Base-by-base conservation (phyloP, 108 stramenopile genomes). In the Cyclotella atomus region DNA sequence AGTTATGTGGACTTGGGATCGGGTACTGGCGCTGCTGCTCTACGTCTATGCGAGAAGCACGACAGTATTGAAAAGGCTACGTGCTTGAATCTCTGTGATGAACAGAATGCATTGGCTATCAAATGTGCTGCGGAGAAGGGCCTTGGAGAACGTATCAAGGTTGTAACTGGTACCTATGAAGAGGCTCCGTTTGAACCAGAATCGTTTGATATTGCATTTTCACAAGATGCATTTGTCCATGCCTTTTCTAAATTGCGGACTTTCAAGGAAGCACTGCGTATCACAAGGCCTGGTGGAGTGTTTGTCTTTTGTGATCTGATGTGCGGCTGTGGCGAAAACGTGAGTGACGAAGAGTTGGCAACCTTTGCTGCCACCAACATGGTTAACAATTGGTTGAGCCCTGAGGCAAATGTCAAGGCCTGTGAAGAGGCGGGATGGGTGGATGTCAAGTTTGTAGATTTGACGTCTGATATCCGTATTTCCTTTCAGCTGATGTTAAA, bases 181-280 rank as follows among this genome's bases (percentile, higher is more conserved):
- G 66, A 77, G 16, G 41, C 65, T 21, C 65, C 65, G 20, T 67
- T 67, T 16, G 65, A 67, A 30, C 41, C 25, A 9, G 28, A 67
- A 32, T 17, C 12, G 12, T 88, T 85, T 65, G 87, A 88, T 70
- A 50, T 76, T 5, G 57, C 64, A 36, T 81, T 88, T 60, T 81
- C 83, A 16, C 87, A 88, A 52, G 87, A 88, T 63, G 87, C 87
- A n/a, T 85, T 88, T 50, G 76, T 88, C n/a, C 87, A 88, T 64
- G 73, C 87, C 9, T 75, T 70, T 36, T 47, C 41, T 54, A 88
- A 88, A 71, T 35, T 49, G 3, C 29, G 67, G 21, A 70, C 85
- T 0, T 88, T 80, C 53, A 23, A 14, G 59, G 85, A 88, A 54
- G 87, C 87, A 9, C 71, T 75, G 56, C 83, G 85, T 25, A 55